These are phyloP conservation scores for Lecanicillium sp. DNA, from an alignment of 2,329 filamentous ascomycete species.

Conservation along the genomic window DNA sequence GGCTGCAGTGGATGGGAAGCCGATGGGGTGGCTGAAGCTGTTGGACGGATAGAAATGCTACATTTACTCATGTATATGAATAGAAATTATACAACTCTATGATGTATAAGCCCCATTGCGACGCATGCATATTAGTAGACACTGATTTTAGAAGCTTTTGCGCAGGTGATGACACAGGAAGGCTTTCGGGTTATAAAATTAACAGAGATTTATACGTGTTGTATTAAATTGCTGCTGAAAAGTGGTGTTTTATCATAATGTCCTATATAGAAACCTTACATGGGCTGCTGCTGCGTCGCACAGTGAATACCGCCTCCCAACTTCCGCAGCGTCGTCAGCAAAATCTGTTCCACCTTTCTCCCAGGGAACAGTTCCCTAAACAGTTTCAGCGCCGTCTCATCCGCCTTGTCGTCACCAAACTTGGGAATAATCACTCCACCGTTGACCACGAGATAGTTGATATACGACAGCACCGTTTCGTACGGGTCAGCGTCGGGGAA, in stretches of 20 bases:
- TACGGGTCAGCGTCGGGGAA: conserved; percentile 6
- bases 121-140: too few species aligned
- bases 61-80: too few species aligned
- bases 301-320: conserved; percentile 8
- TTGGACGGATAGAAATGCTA: too few species aligned
- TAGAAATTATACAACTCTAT: too few species aligned
- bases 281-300: conserved; percentile 8
- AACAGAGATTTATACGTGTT: too few species aligned
- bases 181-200: too few species aligned
- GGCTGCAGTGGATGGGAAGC: too few species aligned
- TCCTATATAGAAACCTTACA: background rate
- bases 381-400: conserved; percentile 2
- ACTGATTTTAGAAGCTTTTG: too few species aligned
- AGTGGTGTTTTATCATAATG: background rate
- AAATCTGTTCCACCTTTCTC: conserved; percentile 5
- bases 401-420: conserved; percentile 5
- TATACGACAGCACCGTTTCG: conserved; percentile 5
- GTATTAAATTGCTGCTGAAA: background rate
- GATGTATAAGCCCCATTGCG: too few species aligned
- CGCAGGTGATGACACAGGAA: too few species aligned
- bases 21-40: too few species aligned
- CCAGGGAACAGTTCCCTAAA: conserved; percentile 4
- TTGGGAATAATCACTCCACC: conserved; percentile 5
- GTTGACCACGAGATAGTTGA: conserved; percentile 9
- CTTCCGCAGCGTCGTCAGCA: conserved; percentile 2